These are phyloP conservation scores for Cercospora sp. DNA, from an alignment of 2,329 filamentous ascomycete species.

Conservation along the genomic window DNA sequence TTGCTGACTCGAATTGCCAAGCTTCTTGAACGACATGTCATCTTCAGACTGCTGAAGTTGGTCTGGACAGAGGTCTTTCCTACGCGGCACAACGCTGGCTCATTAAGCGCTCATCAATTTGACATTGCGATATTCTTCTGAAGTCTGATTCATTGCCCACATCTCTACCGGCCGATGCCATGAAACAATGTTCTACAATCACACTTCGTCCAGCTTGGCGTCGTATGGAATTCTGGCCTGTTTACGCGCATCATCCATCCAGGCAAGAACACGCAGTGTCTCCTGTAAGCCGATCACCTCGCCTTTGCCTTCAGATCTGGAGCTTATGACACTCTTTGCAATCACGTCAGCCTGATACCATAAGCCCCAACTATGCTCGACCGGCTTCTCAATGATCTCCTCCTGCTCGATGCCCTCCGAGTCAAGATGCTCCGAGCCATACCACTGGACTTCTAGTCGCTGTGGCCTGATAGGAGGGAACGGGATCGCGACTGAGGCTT, in stretches of 20 bases:
- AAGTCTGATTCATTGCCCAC: slow-evolving; percentile 1
- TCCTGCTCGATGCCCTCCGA: slow-evolving; percentile 33
- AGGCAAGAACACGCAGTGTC: slow-evolving; percentile 12
- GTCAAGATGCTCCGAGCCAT: slow-evolving; percentile 29
- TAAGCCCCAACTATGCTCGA: slow-evolving; percentile 34
- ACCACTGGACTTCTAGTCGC: slow-evolving; percentile 34
- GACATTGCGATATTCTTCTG: not conserved
- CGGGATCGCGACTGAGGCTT: slow-evolving; percentile 34
- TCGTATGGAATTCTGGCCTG: slow-evolving; percentile 10
- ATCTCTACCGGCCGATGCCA: not conserved
- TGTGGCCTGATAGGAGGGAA: slow-evolving; percentile 34
- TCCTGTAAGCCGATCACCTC: slow-evolving; percentile 12
- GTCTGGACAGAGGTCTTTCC: no score
- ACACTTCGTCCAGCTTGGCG: slow-evolving; percentile 18
- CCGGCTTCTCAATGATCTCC: slow-evolving; percentile 32
- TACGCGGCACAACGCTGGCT: no score
- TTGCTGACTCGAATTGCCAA: no score
- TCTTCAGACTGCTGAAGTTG: no score
- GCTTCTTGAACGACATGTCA: no score
- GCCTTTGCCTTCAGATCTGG: slow-evolving; percentile 1
- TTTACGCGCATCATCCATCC: slow-evolving; percentile 12
- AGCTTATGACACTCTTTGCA: slow-evolving; percentile 17
- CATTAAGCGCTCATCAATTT: not conserved
- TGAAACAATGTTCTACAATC: not conserved
- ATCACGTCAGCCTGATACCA: slow-evolving; percentile 39